These are phyloP conservation scores for Mortierella sp. DNA, from an alignment of 371 early-diverging fungal species.

Conservation along the genomic window DNA sequence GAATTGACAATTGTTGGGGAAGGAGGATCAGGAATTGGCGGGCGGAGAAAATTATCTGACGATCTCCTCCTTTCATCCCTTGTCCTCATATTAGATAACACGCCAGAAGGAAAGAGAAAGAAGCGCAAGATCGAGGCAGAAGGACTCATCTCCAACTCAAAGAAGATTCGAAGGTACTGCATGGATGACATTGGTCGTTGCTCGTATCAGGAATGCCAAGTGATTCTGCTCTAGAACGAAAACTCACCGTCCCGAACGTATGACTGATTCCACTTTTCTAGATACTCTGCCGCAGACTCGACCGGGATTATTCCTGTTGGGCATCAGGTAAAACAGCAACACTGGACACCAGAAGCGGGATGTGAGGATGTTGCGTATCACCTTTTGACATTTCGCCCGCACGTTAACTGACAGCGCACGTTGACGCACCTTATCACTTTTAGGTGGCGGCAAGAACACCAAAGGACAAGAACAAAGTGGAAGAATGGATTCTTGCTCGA, in stretches of 20 bases:
- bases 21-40: background rate
- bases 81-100: constrained; percentile 9
- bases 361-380: background rate
- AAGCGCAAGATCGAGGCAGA: constrained; percentile 78
- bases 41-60: background rate
- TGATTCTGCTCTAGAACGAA: background rate
- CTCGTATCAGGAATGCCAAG: background rate
- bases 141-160: constrained; percentile 60
- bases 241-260: background rate
- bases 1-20: background rate
- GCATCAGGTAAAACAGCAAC: constrained; percentile 51
- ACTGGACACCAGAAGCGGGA: background rate
- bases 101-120: constrained; percentile 70
- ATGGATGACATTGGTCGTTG: background rate
- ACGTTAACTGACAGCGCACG: background rate
- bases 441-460: constrained; percentile 79
- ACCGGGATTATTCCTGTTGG: constrained; percentile 61
- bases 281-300: constrained; percentile 42
- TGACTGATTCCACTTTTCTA: background rate
- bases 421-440: background rate
- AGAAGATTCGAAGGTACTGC: constrained; percentile 67
- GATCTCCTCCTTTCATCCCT: background rate
- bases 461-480: constrained; percentile 69
- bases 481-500: constrained; percentile 85
- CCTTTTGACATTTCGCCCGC: background rate